Percentiles rank a stretch among this genome's conserved stretches.
Evolutionary conservation across 139 green algal genomes (phyloP).

Genomic region (Coccomyxa sp.): DNA sequence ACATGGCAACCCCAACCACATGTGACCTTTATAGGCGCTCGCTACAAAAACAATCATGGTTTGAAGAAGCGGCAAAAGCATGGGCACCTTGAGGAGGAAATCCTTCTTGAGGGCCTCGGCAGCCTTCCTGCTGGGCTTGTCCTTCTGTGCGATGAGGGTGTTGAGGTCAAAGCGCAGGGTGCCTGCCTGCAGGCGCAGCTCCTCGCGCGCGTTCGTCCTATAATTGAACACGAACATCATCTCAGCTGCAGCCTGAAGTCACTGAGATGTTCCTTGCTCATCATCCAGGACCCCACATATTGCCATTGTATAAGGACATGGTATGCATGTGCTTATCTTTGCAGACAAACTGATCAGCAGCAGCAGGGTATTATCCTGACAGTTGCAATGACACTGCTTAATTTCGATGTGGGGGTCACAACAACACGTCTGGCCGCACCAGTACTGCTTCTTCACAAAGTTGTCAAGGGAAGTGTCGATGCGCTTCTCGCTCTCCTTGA

Average conservation of each 20-base stretch:
- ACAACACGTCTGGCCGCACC: constrained; percentile 34
- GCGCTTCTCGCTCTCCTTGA: constrained; percentile 65
- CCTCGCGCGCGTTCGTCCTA: constrained; percentile 77
- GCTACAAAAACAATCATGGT: too few species aligned
- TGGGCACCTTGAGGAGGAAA: constrained; percentile 66
- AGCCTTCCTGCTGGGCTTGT: constrained; percentile 77
- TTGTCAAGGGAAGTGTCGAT: constrained; percentile 67
- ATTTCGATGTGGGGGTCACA: neutral
- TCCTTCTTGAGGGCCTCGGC: constrained; percentile 58
- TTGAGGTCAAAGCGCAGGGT: constrained; percentile 90
- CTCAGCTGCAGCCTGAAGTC: neutral
- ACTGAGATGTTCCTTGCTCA: too few species aligned
- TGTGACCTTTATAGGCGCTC: too few species aligned
- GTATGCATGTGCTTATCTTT: too few species aligned
- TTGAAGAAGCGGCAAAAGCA: too few species aligned
- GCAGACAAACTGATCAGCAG: too few species aligned
- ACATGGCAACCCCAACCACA: too few species aligned
- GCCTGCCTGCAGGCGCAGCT: constrained; percentile 82
- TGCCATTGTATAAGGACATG: too few species aligned
- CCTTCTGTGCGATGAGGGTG: constrained; percentile 59
- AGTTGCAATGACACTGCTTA: too few species aligned
- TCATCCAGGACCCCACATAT: too few species aligned
- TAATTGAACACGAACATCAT: neutral
- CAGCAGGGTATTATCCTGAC: too few species aligned
- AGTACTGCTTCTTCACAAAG: constrained; percentile 85